These are phyloP conservation scores for Xanthoconium separans DNA, from an alignment of 1,284 basidiomycete genomes.

Conservation along the genomic window DNA sequence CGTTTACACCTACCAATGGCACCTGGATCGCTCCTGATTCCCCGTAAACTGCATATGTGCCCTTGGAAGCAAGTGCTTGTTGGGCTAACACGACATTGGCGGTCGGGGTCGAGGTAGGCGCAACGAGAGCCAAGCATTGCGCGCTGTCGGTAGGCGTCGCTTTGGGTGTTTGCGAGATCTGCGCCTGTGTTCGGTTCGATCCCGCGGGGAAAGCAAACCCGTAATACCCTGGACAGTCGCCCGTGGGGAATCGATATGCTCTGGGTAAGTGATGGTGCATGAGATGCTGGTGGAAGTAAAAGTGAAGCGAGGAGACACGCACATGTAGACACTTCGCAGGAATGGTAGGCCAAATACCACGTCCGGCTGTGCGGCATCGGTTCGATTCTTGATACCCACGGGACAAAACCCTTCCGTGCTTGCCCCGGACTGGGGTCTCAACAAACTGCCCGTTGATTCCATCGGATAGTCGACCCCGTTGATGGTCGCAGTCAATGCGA, in stretches of 20 bases:
- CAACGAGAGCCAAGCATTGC: slow-evolving; percentile 25
- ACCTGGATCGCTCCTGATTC: slow-evolving; percentile 2
- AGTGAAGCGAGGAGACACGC: slow-evolving; percentile 2
- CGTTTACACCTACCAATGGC: slow-evolving; percentile 14
- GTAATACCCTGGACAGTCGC: slow-evolving; percentile 29
- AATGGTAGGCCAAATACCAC: slow-evolving; percentile 29
- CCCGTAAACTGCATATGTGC: slow-evolving; percentile 20
- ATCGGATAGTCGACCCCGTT: slow-evolving; percentile 34
- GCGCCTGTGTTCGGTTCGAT: slow-evolving; percentile 26
- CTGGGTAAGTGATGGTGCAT: slow-evolving; percentile 7
- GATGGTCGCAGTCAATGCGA: slow-evolving; percentile 28
- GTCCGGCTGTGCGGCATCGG: slow-evolving; percentile 4
- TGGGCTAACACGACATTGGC: slow-evolving; percentile 11
- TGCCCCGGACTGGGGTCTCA: slow-evolving; percentile 12
- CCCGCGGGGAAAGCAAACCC: slow-evolving; percentile 31
- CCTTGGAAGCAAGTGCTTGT: slow-evolving; percentile 1
- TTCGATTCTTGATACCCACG: slow-evolving; percentile 24
- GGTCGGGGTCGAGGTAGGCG: slow-evolving; percentile 30
- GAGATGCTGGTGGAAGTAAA: background rate
- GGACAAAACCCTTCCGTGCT: slow-evolving; percentile 17
- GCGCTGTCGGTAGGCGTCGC: slow-evolving; percentile 22
- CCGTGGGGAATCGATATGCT: slow-evolving; percentile 34
- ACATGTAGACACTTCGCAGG: slow-evolving; percentile 34
- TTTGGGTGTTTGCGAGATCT: slow-evolving; percentile 29
- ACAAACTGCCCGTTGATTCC: slow-evolving; percentile 24